Conservation (phyloP, 768 basidiomycete genomes). For the Leccinum uliginosum region DNA sequence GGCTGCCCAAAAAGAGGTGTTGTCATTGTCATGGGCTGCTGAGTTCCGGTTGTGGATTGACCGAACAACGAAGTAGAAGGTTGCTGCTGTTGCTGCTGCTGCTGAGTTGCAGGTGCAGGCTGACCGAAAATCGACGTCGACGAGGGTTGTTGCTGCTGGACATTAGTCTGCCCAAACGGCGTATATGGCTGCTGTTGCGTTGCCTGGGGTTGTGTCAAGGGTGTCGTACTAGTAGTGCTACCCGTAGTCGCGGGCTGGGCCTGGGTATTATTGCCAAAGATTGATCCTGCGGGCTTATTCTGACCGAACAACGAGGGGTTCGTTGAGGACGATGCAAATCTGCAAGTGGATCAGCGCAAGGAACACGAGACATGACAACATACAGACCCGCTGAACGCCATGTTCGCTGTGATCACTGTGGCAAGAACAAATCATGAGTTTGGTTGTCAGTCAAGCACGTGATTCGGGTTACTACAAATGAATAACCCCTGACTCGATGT, state of each 20-base stretch:
- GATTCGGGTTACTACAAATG: neutral
- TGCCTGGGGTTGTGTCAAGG: slow-evolving; percentile 16
- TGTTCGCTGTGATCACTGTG: slow-evolving; percentile 3
- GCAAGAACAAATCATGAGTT: neutral
- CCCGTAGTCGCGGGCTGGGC: slow-evolving; percentile 22
- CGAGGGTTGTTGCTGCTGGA: neutral
- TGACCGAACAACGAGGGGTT: slow-evolving; percentile 33
- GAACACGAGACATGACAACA: neutral
- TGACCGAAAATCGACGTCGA: slow-evolving; percentile 23
- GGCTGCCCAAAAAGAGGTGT: slow-evolving; percentile 31
- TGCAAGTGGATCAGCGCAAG: slow-evolving; percentile 10
- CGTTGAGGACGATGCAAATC: slow-evolving; percentile 40
- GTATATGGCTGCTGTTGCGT: slow-evolving; percentile 2
- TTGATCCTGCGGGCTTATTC: slow-evolving; percentile 29
- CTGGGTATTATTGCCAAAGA: slow-evolving; percentile 35
- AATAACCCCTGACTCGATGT: slow-evolving; percentile 16
- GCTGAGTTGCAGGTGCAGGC: slow-evolving; percentile 19
- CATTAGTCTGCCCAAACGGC: neutral
- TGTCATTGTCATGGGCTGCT: slow-evolving; percentile 18
- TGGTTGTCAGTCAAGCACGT: slow-evolving; percentile 9
- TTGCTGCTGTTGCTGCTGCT: slow-evolving; percentile 33
- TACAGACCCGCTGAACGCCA: slow-evolving; percentile 23
- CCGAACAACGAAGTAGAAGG: slow-evolving; percentile 22
- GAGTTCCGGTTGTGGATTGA: slow-evolving; percentile 25
- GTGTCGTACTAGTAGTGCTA: slow-evolving; percentile 4